These are phyloP conservation scores for Hypseocharis bilobata DNA, from an alignment of 441 rosid genomes.

Conservation along the genomic window DNA sequence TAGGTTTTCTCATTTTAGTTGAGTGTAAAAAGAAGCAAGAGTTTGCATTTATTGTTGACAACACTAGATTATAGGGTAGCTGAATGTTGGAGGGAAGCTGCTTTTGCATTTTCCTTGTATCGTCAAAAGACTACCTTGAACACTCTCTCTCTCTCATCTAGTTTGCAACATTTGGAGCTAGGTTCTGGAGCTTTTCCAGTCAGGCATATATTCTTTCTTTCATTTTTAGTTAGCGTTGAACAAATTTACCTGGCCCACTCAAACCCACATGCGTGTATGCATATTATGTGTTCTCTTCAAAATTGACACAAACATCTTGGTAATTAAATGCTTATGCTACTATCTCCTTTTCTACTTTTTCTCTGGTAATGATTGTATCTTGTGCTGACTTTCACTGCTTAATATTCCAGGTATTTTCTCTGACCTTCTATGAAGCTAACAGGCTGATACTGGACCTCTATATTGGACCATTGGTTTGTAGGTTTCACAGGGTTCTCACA, in stretches of 20 bases:
- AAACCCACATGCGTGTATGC: too few relatives aligned
- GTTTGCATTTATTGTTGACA: neutral
- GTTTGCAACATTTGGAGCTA: neutral
- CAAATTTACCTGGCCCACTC: neutral
- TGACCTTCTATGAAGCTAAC: slow-evolving; percentile 95
- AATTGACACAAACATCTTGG: neutral
- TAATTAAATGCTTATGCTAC: slow-evolving; percentile 9
- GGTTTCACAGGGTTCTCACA: slow-evolving; percentile 73
- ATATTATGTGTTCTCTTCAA: neutral
- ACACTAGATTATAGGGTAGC: neutral
- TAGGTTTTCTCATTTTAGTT: neutral
- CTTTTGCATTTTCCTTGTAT: neutral
- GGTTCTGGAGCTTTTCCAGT: neutral
- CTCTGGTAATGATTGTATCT: slow-evolving; percentile 11
- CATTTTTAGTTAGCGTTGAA: neutral
- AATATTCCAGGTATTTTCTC: slow-evolving; percentile 95
- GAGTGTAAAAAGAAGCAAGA: too few relatives aligned
- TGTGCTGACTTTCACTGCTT: slow-evolving; percentile 54
- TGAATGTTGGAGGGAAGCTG: neutral
- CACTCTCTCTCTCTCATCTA: neutral
- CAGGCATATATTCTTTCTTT: neutral
- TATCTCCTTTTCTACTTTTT: slow-evolving; percentile 7
- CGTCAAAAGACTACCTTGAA: too few relatives aligned
- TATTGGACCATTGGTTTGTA: slow-evolving; percentile 86
- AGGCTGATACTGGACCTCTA: slow-evolving; percentile 76